Evolutionary conservation across 176 grass and related monocot genomes (phyloP), one percentile per base, ranked within the genome.

Genomic region (Raddia guianensis): DNA sequence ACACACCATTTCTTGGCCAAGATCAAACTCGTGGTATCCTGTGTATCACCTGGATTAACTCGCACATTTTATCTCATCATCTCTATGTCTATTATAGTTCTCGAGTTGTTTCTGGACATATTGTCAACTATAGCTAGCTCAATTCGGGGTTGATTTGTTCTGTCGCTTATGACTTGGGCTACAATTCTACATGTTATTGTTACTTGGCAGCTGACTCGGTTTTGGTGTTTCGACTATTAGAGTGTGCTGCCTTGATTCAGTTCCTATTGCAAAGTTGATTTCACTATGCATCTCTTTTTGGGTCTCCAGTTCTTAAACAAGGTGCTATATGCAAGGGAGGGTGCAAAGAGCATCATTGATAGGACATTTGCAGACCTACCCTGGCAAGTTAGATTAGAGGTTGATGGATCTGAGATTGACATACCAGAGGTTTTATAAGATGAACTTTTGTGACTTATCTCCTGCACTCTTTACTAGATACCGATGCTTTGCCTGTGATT

Each of bases 271-370:
- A 19, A 76, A 42, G 44, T 12, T 54, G 9, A 14, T 70, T 60
- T 79, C 7, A 7, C 83, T 34, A 75, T 67, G 5, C n/a, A 15
- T 40, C 57, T 79, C 66, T 2, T 47, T 71, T 68, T 45, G 60
- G 64, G 72, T 8, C 52, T 75, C 75, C 86, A 94, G 92, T 94
- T 94, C 19, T 82, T 94, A 42, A 94, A 94, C 79, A 94, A 94
- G 83, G 87, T 94, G 47, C 70, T 97, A 64, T 94, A 97, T 82
- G 91, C 94, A 33, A 97, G 82, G 82, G 91, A 97, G 88, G 94
- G 91, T 8, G 94, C 94, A 5, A 97, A 92, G 85, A 90, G 78
- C 50, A 94, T 97, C n/a, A 94, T 97, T 51, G 94, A 92, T 63
- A 87, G 83, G 40, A 87, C 94, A 57, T 97, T 97, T 69, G 80